Percentiles rank a stretch among this genome's conserved stretches.
Evolutionary conservation across 352 stramenopile genomes (phyloP).

Genomic region (Globisporangium perplexum): DNA sequence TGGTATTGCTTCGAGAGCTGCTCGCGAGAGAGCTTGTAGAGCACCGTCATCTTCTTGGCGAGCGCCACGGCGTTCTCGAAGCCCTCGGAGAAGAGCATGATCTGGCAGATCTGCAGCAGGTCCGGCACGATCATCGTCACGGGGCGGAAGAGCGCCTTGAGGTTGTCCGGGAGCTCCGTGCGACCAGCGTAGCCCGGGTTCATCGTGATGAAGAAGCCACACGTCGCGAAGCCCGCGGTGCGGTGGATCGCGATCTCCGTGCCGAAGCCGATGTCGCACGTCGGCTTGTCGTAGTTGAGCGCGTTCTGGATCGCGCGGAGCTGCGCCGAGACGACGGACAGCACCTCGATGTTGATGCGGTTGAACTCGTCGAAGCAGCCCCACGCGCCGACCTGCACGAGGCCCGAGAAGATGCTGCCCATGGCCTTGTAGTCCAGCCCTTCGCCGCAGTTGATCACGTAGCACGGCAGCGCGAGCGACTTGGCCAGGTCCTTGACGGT

Average conservation of each 20-base stretch:
- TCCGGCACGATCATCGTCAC: constrained; percentile 94
- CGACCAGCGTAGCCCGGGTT: constrained; percentile 91
- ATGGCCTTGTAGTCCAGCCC: constrained; percentile 92
- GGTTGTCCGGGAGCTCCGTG: constrained; percentile 90
- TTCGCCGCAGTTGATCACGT: constrained; percentile 91
- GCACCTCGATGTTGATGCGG: constrained; percentile 84
- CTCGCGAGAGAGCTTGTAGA: constrained; percentile 94
- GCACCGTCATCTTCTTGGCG: constrained; percentile 92
- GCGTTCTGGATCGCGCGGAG: constrained; percentile 91
- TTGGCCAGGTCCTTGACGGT: constrained; percentile 93
- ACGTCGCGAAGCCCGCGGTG: constrained; percentile 90
- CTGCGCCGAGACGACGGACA: constrained; percentile 84
- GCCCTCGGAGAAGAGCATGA: constrained; percentile 93
- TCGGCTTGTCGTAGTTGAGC: constrained; percentile 89
- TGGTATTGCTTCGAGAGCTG: constrained; percentile 95
- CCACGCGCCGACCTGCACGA: constrained; percentile 86
- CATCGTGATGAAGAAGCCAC: constrained; percentile 95
- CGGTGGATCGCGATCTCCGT: constrained; percentile 90
- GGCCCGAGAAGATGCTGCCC: constrained; percentile 85
- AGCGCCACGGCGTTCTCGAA: constrained; percentile 89
- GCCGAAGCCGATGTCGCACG: constrained; percentile 89
- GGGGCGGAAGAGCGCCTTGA: constrained; percentile 91
- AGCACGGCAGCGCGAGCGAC: constrained; percentile 87
- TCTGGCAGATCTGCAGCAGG: constrained; percentile 90
- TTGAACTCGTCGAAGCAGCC: constrained; percentile 89